These are phyloP conservation scores for Neurospora pannonica DNA, from an alignment of 495 filamentous ascomycete species.

Conservation along the genomic window DNA sequence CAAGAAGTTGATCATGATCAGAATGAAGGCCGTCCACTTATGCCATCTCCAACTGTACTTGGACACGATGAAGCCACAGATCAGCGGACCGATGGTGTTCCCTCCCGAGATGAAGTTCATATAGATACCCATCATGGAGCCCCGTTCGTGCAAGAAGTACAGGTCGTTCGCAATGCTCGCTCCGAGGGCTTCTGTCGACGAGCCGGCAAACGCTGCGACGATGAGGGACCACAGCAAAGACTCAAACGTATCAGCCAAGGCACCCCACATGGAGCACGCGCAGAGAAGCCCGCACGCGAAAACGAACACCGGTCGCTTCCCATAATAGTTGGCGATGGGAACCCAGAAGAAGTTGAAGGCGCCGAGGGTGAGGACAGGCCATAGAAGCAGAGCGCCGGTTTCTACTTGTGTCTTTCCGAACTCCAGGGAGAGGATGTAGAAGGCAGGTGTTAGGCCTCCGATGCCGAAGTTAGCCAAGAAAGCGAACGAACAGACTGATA, in stretches of 20 bases:
- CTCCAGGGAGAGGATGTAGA: constrained; percentile 19
- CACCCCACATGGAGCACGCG: constrained; percentile 24
- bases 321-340: constrained; percentile 45
- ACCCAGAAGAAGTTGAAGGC: constrained; percentile 45
- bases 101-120: constrained; percentile 32
- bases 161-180: constrained; percentile 33
- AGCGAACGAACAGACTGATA: constrained; percentile 22
- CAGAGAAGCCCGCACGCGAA: constrained; percentile 24
- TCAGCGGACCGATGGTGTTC: constrained; percentile 28
- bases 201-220: constrained; percentile 29
- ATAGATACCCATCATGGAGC: constrained; percentile 31
- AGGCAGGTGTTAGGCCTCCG: constrained; percentile 21
- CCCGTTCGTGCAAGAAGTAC: constrained; percentile 35
- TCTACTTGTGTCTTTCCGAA: constrained; percentile 18
- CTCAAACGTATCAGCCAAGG: constrained; percentile 17
- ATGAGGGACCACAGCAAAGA: constrained; percentile 26
- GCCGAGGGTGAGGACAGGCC: constrained; percentile 27
- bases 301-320: constrained; percentile 45
- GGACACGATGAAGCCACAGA: constrained; percentile 31
- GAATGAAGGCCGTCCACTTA: constrained; percentile 26
- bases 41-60: constrained; percentile 31
- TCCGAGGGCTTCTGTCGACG: constrained; percentile 27
- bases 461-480: constrained; percentile 36
- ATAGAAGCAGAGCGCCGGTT: constrained; percentile 21
- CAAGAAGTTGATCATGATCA: constrained; percentile 23